Conservation (phyloP, 371 early-diverging fungal genomes). For the Mortierella sp. region DNA sequence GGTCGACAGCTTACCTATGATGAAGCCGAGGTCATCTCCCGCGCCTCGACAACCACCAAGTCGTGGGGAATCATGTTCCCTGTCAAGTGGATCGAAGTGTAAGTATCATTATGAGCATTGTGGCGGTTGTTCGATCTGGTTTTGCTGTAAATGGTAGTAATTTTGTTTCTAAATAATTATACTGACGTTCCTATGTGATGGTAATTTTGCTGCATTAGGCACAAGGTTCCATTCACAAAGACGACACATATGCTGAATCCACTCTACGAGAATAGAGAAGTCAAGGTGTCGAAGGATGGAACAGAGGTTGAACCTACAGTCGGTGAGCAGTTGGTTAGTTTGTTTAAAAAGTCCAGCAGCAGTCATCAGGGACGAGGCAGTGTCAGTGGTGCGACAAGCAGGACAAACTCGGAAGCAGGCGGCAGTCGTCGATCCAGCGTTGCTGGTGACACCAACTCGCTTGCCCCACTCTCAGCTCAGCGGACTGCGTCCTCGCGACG, state of each 20-base stretch:
- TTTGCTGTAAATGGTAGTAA: constrained; percentile 20
- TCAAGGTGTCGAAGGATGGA: constrained; percentile 69
- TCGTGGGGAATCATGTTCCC: constrained; percentile 53
- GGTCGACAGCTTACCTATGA: constrained; percentile 34
- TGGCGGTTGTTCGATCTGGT: not conserved
- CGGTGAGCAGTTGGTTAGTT: constrained; percentile 59
- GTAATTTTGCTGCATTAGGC: constrained; percentile 39
- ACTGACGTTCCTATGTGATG: not conserved
- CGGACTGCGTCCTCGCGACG: constrained; percentile 39
- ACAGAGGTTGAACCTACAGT: constrained; percentile 65
- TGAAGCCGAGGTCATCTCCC: constrained; percentile 41
- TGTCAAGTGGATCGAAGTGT: constrained; percentile 51
- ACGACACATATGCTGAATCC: constrained; percentile 64
- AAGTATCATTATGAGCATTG: constrained; percentile 6
- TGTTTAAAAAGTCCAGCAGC: constrained; percentile 45
- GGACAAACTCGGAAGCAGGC: constrained; percentile 34
- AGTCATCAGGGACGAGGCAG: constrained; percentile 27
- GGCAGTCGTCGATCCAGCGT: constrained; percentile 48
- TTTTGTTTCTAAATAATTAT: not conserved
- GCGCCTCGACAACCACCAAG: constrained; percentile 48
- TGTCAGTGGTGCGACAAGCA: constrained; percentile 20
- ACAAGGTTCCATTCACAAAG: constrained; percentile 61
- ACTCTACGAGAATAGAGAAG: constrained; percentile 64
- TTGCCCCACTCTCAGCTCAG: constrained; percentile 14
- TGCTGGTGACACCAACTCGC: constrained; percentile 21